Evolutionary conservation across 768 basidiomycete genomes (phyloP).

Genomic region (Tylopilus subfusipes): DNA sequence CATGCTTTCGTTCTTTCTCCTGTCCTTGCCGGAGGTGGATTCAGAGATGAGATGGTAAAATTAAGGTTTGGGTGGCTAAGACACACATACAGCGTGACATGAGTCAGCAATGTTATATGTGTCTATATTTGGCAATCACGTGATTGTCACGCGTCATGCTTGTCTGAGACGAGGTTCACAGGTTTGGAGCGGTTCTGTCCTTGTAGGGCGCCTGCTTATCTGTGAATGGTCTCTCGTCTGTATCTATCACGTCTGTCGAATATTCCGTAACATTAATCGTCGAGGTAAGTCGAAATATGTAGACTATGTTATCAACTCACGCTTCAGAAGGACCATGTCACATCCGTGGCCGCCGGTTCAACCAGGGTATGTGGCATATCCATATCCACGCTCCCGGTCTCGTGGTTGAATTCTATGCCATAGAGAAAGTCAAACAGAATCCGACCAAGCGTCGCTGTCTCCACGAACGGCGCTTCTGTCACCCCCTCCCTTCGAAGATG

Average conservation of each 20-base stretch:
- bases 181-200: not conserved
- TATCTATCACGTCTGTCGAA: not conserved
- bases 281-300: slow-evolving; percentile 6
- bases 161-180: slow-evolving; percentile 8
- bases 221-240: slow-evolving; percentile 12
- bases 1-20: slow-evolving; percentile 26
- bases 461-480: slow-evolving; percentile 30
- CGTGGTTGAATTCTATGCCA: not conserved
- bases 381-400: not conserved
- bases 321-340: slow-evolving; percentile 21
- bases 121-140: slow-evolving; percentile 7
- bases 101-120: slow-evolving; percentile 18
- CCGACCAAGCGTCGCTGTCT: slow-evolving; percentile 26
- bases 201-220: slow-evolving; percentile 5
- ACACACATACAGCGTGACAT: slow-evolving; percentile 36
- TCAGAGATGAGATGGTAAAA: slow-evolving; percentile 24
- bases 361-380: slow-evolving; percentile 18
- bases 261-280: not conserved
- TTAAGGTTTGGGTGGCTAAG: slow-evolving; percentile 32
- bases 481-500: slow-evolving; percentile 17
- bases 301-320: slow-evolving; percentile 5
- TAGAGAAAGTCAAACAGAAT: slow-evolving; percentile 23
- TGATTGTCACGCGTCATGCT: slow-evolving; percentile 21
- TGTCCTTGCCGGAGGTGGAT: slow-evolving; percentile 13
- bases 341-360: slow-evolving; percentile 24